A percentile compares a stretch with the other conserved stretches of the same genome.
phyloP scores from a whole-genome alignment of 2,329 filamentous ascomycete genomes.

The Westerdykella ornata region DNA sequence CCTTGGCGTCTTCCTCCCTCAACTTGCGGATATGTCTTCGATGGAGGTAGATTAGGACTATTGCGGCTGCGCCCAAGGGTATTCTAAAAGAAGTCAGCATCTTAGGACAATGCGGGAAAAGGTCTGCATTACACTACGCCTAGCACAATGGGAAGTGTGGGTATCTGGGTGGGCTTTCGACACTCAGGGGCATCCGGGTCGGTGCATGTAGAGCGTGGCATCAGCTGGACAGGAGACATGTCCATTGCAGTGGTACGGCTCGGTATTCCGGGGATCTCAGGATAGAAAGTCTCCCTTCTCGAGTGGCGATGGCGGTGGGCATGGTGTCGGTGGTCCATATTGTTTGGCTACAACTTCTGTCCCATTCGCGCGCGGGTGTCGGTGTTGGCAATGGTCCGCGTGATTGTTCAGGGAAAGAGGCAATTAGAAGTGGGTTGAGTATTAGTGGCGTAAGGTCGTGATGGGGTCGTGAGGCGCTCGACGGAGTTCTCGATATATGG shows the following conservation, averaged over 20 bases:
- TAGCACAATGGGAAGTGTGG: constrained; percentile 29
- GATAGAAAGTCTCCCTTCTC: constrained; percentile 11
- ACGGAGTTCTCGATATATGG: constrained; percentile 8
- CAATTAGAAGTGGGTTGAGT: constrained; percentile 11
- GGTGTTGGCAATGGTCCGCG: constrained; percentile 1
- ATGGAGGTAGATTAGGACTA: constrained; percentile 70
- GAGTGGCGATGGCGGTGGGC: constrained; percentile 27
- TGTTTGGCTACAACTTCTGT: constrained; percentile 10
- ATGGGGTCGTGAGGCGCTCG: constrained; percentile 20
- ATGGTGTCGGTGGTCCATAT: constrained; percentile 29
- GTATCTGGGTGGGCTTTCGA: constrained; percentile 30
- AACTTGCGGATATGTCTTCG: constrained; percentile 67
- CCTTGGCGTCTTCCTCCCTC: constrained; percentile 69
- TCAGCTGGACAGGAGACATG: constrained; percentile 20
- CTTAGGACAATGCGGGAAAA: neutral
- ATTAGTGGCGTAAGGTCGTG: constrained; percentile 36
- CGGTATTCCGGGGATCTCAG: constrained; percentile 10
- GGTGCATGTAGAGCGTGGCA: constrained; percentile 26
- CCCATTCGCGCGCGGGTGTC: constrained; percentile 12
- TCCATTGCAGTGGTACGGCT: constrained; percentile 22
- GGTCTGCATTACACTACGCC: constrained; percentile 27
- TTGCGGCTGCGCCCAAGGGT: constrained; percentile 60
- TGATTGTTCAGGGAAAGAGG: constrained; percentile 1
- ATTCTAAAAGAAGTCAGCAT: constrained; percentile 52
- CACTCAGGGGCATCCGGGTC: constrained; percentile 31